Evolutionary conservation across 225 moss, liverwort and hornwort species (phyloP).

Genomic region (Polytrichum commune): DNA sequence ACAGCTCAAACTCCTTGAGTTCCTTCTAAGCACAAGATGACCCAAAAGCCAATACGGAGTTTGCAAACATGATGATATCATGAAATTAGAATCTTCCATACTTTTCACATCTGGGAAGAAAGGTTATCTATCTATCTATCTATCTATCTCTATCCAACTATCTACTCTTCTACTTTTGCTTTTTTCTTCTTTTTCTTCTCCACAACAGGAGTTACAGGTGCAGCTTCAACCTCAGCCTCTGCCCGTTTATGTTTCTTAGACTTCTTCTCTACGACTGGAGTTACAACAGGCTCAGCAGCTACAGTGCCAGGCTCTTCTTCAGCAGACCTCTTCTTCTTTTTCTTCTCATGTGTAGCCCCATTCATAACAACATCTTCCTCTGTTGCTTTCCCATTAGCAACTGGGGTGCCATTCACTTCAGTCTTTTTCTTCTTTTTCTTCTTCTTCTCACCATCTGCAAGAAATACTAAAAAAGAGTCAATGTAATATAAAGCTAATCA

Average conservation of each 20-base stretch:
- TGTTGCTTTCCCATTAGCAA: conserved; percentile 22
- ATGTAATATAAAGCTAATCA: background rate
- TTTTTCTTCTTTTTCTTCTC: conserved; percentile 58
- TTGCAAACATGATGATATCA: too few relatives aligned
- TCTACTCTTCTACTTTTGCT: conserved; percentile 39
- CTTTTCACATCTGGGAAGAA: too few relatives aligned
- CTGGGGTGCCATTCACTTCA: conserved; percentile 28
- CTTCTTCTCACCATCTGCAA: conserved; percentile 33
- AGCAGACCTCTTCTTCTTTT: conserved; percentile 26
- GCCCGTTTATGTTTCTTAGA: conserved; percentile 42
- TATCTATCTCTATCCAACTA: too few relatives aligned
- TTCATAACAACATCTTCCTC: conserved; percentile 12
- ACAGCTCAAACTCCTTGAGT: too few relatives aligned
- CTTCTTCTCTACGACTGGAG: conserved; percentile 27
- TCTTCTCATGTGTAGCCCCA: conserved; percentile 39
- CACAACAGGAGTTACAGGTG: conserved; percentile 13
- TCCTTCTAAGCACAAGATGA: too few relatives aligned
- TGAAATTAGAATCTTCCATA: too few relatives aligned
- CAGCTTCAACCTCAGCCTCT: conserved; percentile 21
- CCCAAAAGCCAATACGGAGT: too few relatives aligned
- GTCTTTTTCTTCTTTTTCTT: conserved; percentile 44
- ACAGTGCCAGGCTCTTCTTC: conserved; percentile 7
- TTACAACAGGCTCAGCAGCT: conserved; percentile 10
- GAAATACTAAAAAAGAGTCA: background rate
- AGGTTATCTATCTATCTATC: conserved; percentile 9